Evolutionary conservation across 73 alveolate genomes (phyloP).

Genomic region (Halteria grandinella): DNA sequence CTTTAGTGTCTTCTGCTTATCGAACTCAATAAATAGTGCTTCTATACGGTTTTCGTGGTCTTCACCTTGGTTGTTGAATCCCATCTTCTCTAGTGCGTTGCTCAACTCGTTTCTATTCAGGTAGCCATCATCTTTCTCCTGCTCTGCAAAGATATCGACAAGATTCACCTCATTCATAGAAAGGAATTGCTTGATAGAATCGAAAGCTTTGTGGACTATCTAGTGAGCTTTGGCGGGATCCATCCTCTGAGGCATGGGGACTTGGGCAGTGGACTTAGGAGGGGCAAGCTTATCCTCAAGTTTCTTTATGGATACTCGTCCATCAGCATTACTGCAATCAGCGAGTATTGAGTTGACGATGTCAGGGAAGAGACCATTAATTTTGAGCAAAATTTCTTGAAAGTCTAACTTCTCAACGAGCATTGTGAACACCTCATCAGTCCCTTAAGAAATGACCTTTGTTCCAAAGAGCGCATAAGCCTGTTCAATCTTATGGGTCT

Average conservation of each 20-base stretch:
- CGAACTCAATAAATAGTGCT: slow-evolving; percentile 5
- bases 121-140: slow-evolving; percentile 36
- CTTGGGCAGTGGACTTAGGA: not conserved
- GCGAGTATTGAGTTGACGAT: not conserved
- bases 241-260: too few species aligned
- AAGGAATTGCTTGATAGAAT: slow-evolving; percentile 7
- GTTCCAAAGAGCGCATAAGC: too few species aligned
- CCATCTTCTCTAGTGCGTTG: not conserved
- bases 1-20: not conserved
- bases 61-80: not conserved
- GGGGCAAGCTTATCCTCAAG: not conserved
- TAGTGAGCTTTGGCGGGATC: not conserved
- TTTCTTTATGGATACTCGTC: not conserved
- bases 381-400: not conserved
- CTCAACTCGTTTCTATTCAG: slow-evolving; percentile 2
- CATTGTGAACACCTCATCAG: too few species aligned
- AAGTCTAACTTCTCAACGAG: slow-evolving; percentile 24
- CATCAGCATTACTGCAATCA: not conserved
- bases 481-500: too few species aligned
- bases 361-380: not conserved
- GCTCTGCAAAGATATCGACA: slow-evolving; percentile 5
- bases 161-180: slow-evolving; percentile 8
- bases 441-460: too few species aligned
- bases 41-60: slow-evolving; percentile 14
- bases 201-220: not conserved